Percentiles rank a stretch among this genome's conserved stretches.
Evolutionary conservation across 2,329 filamentous ascomycete genomes (phyloP).

Genomic region (Elsinoe perseae): DNA sequence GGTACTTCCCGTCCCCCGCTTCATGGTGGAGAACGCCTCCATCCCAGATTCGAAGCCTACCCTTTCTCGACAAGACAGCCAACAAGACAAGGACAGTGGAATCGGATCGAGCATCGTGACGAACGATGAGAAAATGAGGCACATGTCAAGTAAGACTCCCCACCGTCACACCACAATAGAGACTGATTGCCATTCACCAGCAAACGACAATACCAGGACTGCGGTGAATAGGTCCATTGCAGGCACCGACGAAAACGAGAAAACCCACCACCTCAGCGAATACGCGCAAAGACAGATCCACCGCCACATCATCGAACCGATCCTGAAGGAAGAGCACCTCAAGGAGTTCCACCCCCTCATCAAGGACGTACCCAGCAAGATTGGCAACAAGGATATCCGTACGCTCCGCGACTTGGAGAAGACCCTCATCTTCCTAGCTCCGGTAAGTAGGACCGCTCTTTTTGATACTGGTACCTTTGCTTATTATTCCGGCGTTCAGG

Average conservation of each 20-base stretch:
- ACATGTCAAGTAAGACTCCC: conserved; percentile 2
- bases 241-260: conserved; percentile 31
- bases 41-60: conserved; percentile 23
- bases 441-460: conserved; percentile 62
- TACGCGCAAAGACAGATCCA: conserved; percentile 70
- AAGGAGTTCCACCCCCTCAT: conserved; percentile 77
- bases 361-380: conserved; percentile 67
- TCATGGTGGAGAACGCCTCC: conserved; percentile 34
- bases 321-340: conserved; percentile 63
- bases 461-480: conserved; percentile 51
- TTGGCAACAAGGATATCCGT: conserved; percentile 75
- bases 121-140: conserved; percentile 28
- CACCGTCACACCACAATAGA: conserved; percentile 12
- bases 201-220: conserved; percentile 25
- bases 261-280: conserved; percentile 55
- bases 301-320: conserved; percentile 68
- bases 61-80: conserved; percentile 34
- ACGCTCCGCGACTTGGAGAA: conserved; percentile 92
- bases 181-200: conserved; percentile 10
- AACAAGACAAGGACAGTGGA: conserved; percentile 73
- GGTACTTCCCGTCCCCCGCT: conserved; percentile 41
- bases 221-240: conserved; percentile 41
- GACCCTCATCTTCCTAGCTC: conserved; percentile 81
- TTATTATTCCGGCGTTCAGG: conserved; percentile 62
- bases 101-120: conserved; percentile 68